A percentile compares a stretch with the other conserved stretches of the same genome.
Evolutionary conservation across 2,329 filamentous ascomycete genomes (phyloP).

Genomic region (Emergomyces orientalis): DNA sequence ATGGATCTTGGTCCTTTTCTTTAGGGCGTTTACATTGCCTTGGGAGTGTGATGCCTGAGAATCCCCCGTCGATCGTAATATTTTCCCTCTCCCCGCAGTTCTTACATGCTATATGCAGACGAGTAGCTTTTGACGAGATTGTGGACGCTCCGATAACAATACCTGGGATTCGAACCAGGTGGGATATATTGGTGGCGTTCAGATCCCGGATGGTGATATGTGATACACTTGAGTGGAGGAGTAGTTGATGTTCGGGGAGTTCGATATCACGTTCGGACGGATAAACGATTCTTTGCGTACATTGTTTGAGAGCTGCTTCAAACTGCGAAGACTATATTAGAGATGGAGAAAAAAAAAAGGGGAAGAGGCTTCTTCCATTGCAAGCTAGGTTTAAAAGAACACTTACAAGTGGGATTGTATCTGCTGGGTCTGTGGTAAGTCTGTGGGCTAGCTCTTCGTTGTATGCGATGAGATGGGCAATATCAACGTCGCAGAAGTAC

Average conservation of each 20-base stretch:
- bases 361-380: too few relatives aligned
- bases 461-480: constrained; percentile 90
- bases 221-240: constrained; percentile 84
- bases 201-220: constrained; percentile 90
- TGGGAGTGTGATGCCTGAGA: constrained; percentile 76
- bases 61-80: constrained; percentile 70
- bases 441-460: constrained; percentile 90
- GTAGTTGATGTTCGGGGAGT: constrained; percentile 84
- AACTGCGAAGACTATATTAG: constrained; percentile 55
- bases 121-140: constrained; percentile 88
- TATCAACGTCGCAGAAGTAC: constrained; percentile 93
- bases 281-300: constrained; percentile 87
- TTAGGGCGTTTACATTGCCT: constrained; percentile 61
- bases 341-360: too few relatives aligned
- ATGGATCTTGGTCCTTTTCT: constrained; percentile 56
- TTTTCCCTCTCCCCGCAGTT: constrained; percentile 66
- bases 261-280: constrained; percentile 58
- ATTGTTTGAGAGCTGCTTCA: constrained; percentile 78
- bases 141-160: constrained; percentile 97
- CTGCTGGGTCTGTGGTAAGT: constrained; percentile 78
- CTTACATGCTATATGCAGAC: constrained; percentile 77
- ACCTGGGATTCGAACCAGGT: constrained; percentile 90
- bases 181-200: constrained; percentile 83
- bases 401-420: constrained; percentile 80
- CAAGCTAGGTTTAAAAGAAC: neutral